Evolutionary conservation across 352 stramenopile genomes (phyloP).

Genomic region (Phytophthora pluvialis): DNA sequence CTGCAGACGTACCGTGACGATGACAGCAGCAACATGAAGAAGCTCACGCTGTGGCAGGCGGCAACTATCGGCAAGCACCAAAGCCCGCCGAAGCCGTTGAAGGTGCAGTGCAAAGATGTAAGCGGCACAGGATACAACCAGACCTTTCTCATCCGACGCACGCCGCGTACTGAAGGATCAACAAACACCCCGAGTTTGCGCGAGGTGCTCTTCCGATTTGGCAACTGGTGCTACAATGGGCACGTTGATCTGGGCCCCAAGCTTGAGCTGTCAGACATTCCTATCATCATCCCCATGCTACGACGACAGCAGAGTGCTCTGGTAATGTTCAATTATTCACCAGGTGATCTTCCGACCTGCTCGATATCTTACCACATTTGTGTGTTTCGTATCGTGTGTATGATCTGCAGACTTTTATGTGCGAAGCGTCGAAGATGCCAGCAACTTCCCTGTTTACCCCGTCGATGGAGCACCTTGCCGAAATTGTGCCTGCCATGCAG

Average conservation of each 20-base stretch:
- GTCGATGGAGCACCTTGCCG: conserved; percentile 88
- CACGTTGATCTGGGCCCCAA: conserved; percentile 91
- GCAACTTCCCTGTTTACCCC: conserved; percentile 89
- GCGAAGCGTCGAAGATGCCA: conserved; percentile 90
- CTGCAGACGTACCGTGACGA: conserved; percentile 83
- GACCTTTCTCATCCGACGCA: conserved; percentile 85
- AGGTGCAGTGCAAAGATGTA: conserved; percentile 86
- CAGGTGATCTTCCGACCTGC: background rate
- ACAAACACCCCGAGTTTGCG: conserved; percentile 59
- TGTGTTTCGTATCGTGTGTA: background rate
- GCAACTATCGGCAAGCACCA: conserved; percentile 58
- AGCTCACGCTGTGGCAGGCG: conserved; percentile 93
- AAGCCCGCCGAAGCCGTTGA: conserved; percentile 78
- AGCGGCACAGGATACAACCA: conserved; percentile 85
- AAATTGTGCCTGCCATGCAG: conserved; percentile 86
- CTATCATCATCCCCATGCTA: conserved; percentile 94
- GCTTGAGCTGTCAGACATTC: conserved; percentile 91
- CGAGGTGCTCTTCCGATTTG: conserved; percentile 95
- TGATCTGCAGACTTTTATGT: conserved; percentile 86
- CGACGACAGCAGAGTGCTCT: conserved; percentile 92
- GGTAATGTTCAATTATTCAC: conserved; percentile 36
- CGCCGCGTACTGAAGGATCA: conserved; percentile 42
- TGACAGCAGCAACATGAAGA: conserved; percentile 90
- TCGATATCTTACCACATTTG: background rate
- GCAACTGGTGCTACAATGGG: conserved; percentile 96